Base-by-base conservation (phyloP, 495 filamentous ascomycete species). In the Lasiosphaeris hirsuta region DNA sequence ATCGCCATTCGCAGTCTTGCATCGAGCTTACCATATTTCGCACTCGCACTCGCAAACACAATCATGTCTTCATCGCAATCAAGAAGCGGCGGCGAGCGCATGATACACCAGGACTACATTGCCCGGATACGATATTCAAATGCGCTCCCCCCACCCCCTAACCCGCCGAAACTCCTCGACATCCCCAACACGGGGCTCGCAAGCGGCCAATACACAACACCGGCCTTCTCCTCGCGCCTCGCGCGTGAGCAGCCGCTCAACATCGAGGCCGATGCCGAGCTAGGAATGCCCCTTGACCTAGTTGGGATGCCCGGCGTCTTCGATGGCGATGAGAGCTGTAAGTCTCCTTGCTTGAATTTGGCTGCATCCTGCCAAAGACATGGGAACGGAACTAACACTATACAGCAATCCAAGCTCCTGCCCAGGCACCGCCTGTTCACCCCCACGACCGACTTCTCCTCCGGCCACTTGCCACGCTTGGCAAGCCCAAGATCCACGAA, bases 201-300 rank as follows among this genome's bases (percentile, higher is more conserved):
- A 8, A 84, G 81, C 66, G 84, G 82, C 50, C 86, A 91, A 64
- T 97, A 96, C 70, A 92, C 93, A 11, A 87, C 85, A 9, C 88
- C 93, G 1, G 85, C 82, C 2, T 97, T 96, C 75, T 89, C 90
- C 19, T 92, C 91, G 34, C 86, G 90, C 50, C 73, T 98, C 57
- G 90, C 90, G 1, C 81, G 92, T 60, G 90, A 95, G 59, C 92
- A 97, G 74, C 85, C 92, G n/a, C 76, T 95, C 4, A 96, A 96
- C 59, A 92, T 98, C 51, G 94, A 97, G 71, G 91, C 92, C 17
- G 95, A 98, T 83, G 92, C 92, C 15, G 95, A 97, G 76, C 84
- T 96, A 56, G 94, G 95, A 37, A 97, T 98, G 93, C 90, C 90
- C 39, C 84, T 98, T 70, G 93, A 98, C 69, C 75, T 98, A 43